Evolutionary conservation across 805 yeast species (phyloP), one percentile per base, ranked within the genome.

Genomic region (Teunomyces barrocoloradensis): DNA sequence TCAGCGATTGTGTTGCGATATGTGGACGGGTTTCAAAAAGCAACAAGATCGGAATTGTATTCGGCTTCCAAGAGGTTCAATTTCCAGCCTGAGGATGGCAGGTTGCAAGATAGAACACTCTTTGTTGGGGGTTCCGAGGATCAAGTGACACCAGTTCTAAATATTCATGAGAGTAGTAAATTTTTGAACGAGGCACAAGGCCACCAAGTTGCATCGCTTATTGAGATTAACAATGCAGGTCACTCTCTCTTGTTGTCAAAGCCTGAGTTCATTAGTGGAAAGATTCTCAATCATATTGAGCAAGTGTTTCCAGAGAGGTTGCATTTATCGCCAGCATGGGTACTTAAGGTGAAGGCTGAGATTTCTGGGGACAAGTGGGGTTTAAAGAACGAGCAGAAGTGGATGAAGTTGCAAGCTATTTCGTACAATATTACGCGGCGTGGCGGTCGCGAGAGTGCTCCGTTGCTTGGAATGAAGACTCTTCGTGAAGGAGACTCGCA

Each of bases 351-450:
- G 13, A 79, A 81, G 55, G 87, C 87, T 2, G 75, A 79, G 44
- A 74, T 81, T 11, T 76, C 81, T 21, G 86, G 85, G 2, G 86
- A 80, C 55, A 86, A 87, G 64, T 87, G 92, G 92, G 87, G 89
- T 18, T 65, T 87, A 52, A 86, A 86, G 63, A 87, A 86, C 58
- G 87, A 84, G 58, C 75, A 71, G 50, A 87, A 86, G 61, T 87
- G 94, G 92, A 73, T 75, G 58, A 68, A 74, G 29, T 71, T 82
- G 5, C 71, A 73, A 39, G 70, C 82, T 0, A 70, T 86, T 0
- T 80, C 85, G 0, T 52, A 64, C 49, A 73, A 69, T 41, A 66
- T 81, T 13, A 50, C 63, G 20, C 57, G 73, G 36, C 52, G 50
- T 5, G 65, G 57, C 48, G 63, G 63, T 3, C 54, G 54, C 3